Evolutionary conservation across 768 basidiomycete genomes (phyloP).

Genomic region (Serendipita sp.): DNA sequence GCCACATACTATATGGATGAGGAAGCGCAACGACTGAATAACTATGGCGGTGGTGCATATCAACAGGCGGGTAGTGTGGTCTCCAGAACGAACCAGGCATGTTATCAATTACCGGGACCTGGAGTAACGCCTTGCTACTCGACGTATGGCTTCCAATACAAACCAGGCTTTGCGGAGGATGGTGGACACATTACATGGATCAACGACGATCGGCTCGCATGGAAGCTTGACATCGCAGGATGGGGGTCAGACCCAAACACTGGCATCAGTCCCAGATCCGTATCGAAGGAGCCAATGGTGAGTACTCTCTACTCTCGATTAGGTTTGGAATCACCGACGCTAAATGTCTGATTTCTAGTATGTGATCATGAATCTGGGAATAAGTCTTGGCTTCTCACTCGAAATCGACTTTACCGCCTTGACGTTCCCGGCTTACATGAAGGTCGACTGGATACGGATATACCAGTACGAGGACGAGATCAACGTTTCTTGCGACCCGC

Average conservation of each 20-base stretch:
- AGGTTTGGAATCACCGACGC: conserved; percentile 2
- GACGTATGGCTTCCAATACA: conserved; percentile 67
- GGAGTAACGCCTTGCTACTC: conserved; percentile 31
- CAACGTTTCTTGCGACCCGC: conserved; percentile 50
- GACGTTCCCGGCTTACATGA: conserved; percentile 64
- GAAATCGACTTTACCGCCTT: conserved; percentile 62
- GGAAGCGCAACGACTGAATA: conserved; percentile 36
- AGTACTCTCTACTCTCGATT: conserved; percentile 16
- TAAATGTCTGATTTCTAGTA: conserved; percentile 29
- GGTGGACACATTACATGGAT: conserved; percentile 82
- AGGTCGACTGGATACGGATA: conserved; percentile 78
- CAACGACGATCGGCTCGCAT: conserved; percentile 44
- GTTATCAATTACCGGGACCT: conserved; percentile 23
- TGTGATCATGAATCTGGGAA: conserved; percentile 72
- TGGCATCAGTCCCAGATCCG: conserved; percentile 46
- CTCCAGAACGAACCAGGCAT: conserved; percentile 18
- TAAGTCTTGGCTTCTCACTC: conserved; percentile 41
- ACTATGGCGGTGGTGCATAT: conserved; percentile 50
- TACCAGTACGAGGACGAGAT: conserved; percentile 64
- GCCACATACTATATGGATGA: conserved; percentile 38
- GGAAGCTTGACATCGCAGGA: conserved; percentile 51
- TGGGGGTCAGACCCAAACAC: conserved; percentile 48
- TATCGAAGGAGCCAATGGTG: conserved; percentile 89
- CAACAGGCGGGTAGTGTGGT: conserved; percentile 66
- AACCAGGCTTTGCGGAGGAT: conserved; percentile 44